phyloP scores from a whole-genome alignment of 2,329 filamentous ascomycete genomes.

The Penicillium expansum region DNA sequence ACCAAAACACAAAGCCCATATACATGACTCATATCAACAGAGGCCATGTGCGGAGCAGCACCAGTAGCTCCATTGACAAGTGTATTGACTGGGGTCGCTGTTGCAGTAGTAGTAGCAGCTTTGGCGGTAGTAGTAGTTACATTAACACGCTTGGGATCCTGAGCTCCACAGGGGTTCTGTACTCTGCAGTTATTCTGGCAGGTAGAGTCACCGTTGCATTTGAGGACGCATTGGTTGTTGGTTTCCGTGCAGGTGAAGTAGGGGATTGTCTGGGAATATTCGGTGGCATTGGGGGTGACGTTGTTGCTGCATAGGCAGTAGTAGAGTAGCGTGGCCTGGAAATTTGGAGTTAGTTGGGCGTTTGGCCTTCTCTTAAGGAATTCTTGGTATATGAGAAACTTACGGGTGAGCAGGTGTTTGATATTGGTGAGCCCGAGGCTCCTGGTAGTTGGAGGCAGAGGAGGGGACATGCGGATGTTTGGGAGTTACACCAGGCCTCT shows the following conservation, averaged over 20 bases:
- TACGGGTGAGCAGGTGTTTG: slow-evolving; percentile 45
- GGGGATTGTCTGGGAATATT: slow-evolving; percentile 62
- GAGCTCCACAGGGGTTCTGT: slow-evolving; percentile 61
- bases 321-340: slow-evolving; percentile 51
- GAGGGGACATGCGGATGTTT: slow-evolving; percentile 45
- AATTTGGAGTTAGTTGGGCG: slow-evolving; percentile 1
- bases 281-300: slow-evolving; percentile 55
- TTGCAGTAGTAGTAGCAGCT: slow-evolving; percentile 42
- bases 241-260: slow-evolving; percentile 60
- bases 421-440: slow-evolving; percentile 31
- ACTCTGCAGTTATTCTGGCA: slow-evolving; percentile 54
- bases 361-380: not conserved
- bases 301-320: slow-evolving; percentile 56
- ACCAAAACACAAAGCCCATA: slow-evolving; percentile 57
- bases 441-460: slow-evolving; percentile 44
- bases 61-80: slow-evolving; percentile 34
- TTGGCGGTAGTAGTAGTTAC: slow-evolving; percentile 43
- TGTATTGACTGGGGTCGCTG: slow-evolving; percentile 32
- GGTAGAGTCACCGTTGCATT: slow-evolving; percentile 48
- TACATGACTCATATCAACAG: slow-evolving; percentile 54
- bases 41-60: slow-evolving; percentile 28
- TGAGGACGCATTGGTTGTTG: slow-evolving; percentile 55
- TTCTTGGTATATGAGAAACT: slow-evolving; percentile 6
- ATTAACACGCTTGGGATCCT: slow-evolving; percentile 55
- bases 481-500: slow-evolving; percentile 46